These are phyloP conservation scores for Aspergillus ostianus DNA, from an alignment of 495 filamentous ascomycete species.

Conservation along the genomic window DNA sequence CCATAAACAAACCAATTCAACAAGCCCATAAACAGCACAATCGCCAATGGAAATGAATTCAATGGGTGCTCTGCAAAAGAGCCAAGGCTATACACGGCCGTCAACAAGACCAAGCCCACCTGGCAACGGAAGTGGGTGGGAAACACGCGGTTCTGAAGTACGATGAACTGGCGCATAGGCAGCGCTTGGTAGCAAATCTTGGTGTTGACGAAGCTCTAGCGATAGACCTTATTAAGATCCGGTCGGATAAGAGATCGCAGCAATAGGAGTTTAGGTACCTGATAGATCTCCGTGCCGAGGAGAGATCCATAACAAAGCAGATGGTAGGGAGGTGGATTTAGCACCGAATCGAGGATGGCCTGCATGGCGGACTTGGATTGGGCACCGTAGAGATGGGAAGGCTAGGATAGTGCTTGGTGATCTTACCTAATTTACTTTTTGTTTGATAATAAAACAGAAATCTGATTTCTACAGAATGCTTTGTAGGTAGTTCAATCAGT, in stretches of 20 bases:
- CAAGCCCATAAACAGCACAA: conserved; percentile 38
- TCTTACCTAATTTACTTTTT: neutral
- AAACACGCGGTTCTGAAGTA: conserved; percentile 52
- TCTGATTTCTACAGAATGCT: no score
- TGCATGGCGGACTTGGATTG: conserved; percentile 14
- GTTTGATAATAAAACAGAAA: no score
- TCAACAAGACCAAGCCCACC: conserved; percentile 40
- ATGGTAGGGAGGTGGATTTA: conserved; percentile 41
- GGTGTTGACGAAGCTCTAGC: conserved; percentile 52
- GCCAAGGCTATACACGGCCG: conserved; percentile 33
- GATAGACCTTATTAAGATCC: neutral
- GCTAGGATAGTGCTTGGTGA: neutral
- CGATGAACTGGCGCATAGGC: conserved; percentile 48
- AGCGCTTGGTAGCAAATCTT: conserved; percentile 48
- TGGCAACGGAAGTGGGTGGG: conserved; percentile 53
- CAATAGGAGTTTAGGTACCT: conserved; percentile 19
- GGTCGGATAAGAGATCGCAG: neutral
- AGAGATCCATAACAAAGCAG: conserved; percentile 49
- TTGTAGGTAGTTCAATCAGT: no score
- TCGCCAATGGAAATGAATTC: conserved; percentile 36
- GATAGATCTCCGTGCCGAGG: conserved; percentile 51
- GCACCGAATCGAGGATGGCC: conserved; percentile 12
- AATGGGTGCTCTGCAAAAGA: conserved; percentile 28
- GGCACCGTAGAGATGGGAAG: neutral
- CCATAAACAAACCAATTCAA: conserved; percentile 50